A percentile compares a stretch with the other conserved stretches of the same genome.
These are phyloP conservation scores for Gardenia jasminoides DNA, from an alignment of 257 asterid species.

Conservation along the genomic window DNA sequence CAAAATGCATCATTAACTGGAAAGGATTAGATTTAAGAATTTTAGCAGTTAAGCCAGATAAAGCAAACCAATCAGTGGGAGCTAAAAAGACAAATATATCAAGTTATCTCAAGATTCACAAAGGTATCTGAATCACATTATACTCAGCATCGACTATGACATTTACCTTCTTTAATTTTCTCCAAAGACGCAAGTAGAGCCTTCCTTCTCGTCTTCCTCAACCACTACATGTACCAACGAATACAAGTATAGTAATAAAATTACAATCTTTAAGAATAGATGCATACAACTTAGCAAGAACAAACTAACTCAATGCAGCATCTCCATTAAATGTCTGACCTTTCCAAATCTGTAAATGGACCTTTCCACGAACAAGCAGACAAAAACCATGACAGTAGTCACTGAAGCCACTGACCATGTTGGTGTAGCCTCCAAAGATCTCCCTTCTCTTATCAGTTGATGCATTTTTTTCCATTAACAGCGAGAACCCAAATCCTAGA, in stretches of 20 bases:
- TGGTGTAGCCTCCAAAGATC: constrained; percentile 86
- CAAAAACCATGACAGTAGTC: constrained; percentile 83
- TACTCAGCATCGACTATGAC: neutral
- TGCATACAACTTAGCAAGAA: neutral
- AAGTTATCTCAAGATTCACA: neutral
- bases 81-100: too few relatives aligned
- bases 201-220: constrained; percentile 82
- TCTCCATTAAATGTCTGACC: constrained; percentile 35
- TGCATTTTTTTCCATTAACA: constrained; percentile 33
- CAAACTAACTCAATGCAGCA: neutral
- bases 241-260: neutral
- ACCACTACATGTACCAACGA: constrained; percentile 51
- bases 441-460: constrained; percentile 60
- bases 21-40: neutral
- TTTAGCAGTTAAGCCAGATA: neutral
- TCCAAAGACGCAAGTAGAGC: constrained; percentile 80
- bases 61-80: neutral
- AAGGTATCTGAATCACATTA: neutral
- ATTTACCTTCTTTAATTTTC: constrained; percentile 79
- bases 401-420: constrained; percentile 98
- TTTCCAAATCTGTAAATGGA: constrained; percentile 82
- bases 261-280: neutral
- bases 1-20: neutral
- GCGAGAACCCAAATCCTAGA: neutral
- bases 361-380: constrained; percentile 73